Percentiles rank a stretch among this genome's conserved stretches.
Conservation (phyloP, 2,329 filamentous ascomycete species). For the Trichocomaceae sp. region DNA sequence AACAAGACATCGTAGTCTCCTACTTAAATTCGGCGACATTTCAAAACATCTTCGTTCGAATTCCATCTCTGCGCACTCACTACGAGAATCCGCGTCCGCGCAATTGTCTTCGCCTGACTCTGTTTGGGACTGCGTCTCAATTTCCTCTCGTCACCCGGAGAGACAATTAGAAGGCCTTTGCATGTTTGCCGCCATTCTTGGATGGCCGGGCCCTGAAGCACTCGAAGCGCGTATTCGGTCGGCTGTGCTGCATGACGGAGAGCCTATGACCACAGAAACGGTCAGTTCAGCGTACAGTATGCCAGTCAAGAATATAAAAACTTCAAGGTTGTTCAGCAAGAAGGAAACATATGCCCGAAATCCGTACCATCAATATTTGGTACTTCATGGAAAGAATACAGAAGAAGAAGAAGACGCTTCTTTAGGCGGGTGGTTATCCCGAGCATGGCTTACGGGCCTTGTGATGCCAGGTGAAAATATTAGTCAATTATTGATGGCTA, state of each 20-base stretch:
- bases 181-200: constrained; percentile 45
- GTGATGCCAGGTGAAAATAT: constrained; percentile 50
- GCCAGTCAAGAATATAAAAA: not conserved
- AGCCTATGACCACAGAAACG: not conserved
- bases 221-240: constrained; percentile 32
- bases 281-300: not conserved
- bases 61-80: not conserved
- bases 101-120: constrained; percentile 17
- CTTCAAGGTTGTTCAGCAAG: constrained; percentile 14
- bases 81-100: not conserved
- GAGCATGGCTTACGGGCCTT: constrained; percentile 50
- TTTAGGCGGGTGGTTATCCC: constrained; percentile 50
- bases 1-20: constrained; percentile 16
- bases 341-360: constrained; percentile 28
- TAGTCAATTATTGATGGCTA: constrained; percentile 50
- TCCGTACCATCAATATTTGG: constrained; percentile 23
- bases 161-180: constrained; percentile 46
- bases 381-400: constrained; percentile 18
- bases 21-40: constrained; percentile 22
- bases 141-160: constrained; percentile 31
- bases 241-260: constrained; percentile 23
- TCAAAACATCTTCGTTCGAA: constrained; percentile 15
- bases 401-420: constrained; percentile 11
- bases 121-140: constrained; percentile 27
- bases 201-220: constrained; percentile 42